phyloP scores from a whole-genome alignment of 768 basidiomycete species.

The Psilocybe cyanescens region DNA sequence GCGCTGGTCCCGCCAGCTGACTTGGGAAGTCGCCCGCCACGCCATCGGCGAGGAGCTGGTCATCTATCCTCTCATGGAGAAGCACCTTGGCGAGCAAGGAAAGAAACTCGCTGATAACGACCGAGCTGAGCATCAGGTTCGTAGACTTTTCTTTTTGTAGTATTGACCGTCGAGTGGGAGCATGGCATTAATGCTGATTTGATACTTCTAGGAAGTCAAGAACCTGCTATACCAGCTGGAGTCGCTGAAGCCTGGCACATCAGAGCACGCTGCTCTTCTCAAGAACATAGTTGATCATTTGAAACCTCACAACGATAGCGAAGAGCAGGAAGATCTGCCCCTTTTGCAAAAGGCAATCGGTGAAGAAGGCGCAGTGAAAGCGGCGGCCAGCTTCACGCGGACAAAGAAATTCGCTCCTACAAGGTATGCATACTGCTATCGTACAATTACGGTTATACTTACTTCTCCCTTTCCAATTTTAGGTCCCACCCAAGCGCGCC shows the following conservation, averaged over 20 bases:
- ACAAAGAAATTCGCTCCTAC: conserved; percentile 71
- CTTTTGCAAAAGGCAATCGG: conserved; percentile 52
- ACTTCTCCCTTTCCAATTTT: background rate
- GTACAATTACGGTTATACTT: background rate
- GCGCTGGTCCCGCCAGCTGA: conserved; percentile 59
- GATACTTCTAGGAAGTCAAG: conserved; percentile 32
- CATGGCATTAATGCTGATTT: background rate
- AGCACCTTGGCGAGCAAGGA: conserved; percentile 56
- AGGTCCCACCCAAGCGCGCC: conserved; percentile 38
- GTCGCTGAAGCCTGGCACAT: conserved; percentile 41
- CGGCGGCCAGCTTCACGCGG: conserved; percentile 49
- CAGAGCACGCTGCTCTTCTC: conserved; percentile 46
- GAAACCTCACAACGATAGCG: conserved; percentile 57
- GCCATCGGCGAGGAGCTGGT: conserved; percentile 67
- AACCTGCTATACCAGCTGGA: conserved; percentile 51
- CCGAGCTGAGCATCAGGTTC: conserved; percentile 58
- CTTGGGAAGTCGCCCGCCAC: conserved; percentile 66
- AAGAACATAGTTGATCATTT: conserved; percentile 51
- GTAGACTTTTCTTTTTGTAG: too few relatives aligned
- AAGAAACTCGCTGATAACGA: conserved; percentile 55
- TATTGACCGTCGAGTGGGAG: too few relatives aligned
- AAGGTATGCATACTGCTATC: conserved; percentile 36
- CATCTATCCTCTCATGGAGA: conserved; percentile 66
- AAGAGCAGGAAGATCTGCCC: conserved; percentile 62
- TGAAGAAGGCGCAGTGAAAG: conserved; percentile 42